Evolutionary conservation across 352 stramenopile genomes (phyloP).

Genomic region (Globisporangium okanoganense): DNA sequence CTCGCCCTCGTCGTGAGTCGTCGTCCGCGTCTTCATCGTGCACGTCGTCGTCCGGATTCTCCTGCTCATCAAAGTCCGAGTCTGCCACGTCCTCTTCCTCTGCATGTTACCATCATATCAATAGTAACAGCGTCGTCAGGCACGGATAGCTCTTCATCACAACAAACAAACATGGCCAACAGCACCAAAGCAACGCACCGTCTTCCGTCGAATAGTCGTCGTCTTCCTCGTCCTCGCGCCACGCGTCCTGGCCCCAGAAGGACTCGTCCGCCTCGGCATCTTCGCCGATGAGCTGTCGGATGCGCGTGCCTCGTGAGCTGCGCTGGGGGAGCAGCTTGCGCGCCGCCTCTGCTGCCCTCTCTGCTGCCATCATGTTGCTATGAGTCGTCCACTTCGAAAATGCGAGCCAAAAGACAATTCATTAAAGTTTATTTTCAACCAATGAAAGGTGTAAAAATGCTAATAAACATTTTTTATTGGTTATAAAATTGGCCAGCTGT

Average conservation of each 20-base stretch:
- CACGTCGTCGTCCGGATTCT: constrained; percentile 75
- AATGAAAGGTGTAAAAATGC: background rate
- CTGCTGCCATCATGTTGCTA: background rate
- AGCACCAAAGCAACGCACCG: constrained; percentile 28
- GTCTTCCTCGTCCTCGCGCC: constrained; percentile 80
- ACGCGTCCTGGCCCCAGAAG: constrained; percentile 86
- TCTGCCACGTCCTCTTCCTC: constrained; percentile 89
- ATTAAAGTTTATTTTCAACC: background rate
- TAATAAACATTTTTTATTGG: too few species aligned
- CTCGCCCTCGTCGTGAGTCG: constrained; percentile 19
- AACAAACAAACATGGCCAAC: background rate
- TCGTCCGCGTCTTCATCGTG: constrained; percentile 65
- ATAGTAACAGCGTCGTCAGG: background rate
- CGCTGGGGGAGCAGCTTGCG: constrained; percentile 55
- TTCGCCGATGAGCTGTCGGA: constrained; percentile 82
- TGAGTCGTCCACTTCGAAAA: background rate
- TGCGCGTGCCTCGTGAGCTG: constrained; percentile 66
- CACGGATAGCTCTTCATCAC: background rate
- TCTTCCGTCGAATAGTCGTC: constrained; percentile 88
- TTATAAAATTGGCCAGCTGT: too few species aligned
- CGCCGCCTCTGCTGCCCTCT: background rate
- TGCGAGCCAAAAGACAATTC: background rate
- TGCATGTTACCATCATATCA: constrained; percentile 13
- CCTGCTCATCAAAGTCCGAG: constrained; percentile 85
- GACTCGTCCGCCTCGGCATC: constrained; percentile 83